phyloP scores from a whole-genome alignment of 2,329 filamentous ascomycete species.

The Didymella segeticola region DNA sequence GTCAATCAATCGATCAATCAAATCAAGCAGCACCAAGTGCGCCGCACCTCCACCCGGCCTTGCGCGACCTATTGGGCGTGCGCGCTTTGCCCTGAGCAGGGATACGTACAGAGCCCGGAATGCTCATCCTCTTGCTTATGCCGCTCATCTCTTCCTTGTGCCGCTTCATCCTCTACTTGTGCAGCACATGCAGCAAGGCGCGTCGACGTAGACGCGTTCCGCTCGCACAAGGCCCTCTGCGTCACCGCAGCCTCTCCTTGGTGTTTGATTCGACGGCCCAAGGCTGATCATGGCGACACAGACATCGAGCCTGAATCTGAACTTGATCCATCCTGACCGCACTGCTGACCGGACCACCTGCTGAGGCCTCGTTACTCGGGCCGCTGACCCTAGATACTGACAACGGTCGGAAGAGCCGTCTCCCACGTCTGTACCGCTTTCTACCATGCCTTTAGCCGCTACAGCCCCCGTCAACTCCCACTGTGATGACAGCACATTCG shows the following conservation, averaged over 20 bases:
- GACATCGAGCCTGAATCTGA: background rate
- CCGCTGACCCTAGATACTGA: conserved; percentile 16
- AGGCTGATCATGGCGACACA: conserved; percentile 30
- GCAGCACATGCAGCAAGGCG: conserved; percentile 23
- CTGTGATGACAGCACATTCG: conserved; percentile 12
- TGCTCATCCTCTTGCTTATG: too few relatives aligned
- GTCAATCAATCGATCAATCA: conserved; percentile 25
- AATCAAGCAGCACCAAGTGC: conserved; percentile 22
- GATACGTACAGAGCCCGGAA: conserved; percentile 13
- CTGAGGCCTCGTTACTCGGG: conserved; percentile 18
- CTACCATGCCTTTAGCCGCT: conserved; percentile 38
- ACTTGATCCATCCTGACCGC: conserved; percentile 3
- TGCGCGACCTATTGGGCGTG: conserved; percentile 13
- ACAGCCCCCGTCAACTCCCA: conserved; percentile 28
- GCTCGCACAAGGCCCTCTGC: conserved; percentile 19
- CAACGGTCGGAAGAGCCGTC: conserved; percentile 11
- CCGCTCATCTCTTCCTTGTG: too few relatives aligned
- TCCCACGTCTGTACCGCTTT: conserved; percentile 34
- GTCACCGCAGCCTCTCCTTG: conserved; percentile 19
- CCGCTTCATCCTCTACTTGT: conserved; percentile 6
- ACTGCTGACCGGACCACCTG: conserved; percentile 4
- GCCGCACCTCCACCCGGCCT: conserved; percentile 10
- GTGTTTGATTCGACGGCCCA: conserved; percentile 18
- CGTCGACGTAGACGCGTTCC: conserved; percentile 22
- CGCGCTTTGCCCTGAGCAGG: conserved; percentile 7